These are phyloP conservation scores for Starmerella stellata DNA, from an alignment of 805 yeast genomes.

Conservation along the genomic window DNA sequence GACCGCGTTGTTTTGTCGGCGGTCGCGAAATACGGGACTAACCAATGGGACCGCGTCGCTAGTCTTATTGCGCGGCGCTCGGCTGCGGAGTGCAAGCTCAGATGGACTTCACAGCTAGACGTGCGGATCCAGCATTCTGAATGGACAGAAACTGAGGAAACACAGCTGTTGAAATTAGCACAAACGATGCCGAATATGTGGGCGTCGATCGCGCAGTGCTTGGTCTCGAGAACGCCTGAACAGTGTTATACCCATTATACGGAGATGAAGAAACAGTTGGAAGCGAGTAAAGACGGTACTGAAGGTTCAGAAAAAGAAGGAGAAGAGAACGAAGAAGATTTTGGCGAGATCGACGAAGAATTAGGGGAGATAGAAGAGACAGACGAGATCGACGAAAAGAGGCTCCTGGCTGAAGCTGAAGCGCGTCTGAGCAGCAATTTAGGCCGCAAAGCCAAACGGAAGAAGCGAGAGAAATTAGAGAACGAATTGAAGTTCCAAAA, in stretches of 20 bases:
- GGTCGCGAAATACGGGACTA: slow-evolving; percentile 77
- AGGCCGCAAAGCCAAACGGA: slow-evolving; percentile 86
- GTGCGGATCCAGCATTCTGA: slow-evolving; percentile 46
- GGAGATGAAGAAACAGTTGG: no score
- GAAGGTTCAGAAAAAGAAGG: neutral
- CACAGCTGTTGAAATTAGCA: slow-evolving; percentile 45
- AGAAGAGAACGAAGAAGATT: neutral
- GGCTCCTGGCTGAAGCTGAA: slow-evolving; percentile 86
- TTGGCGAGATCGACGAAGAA: slow-evolving; percentile 21
- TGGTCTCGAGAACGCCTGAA: slow-evolving; percentile 69
- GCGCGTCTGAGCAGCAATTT: slow-evolving; percentile 82
- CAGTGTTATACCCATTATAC: slow-evolving; percentile 77
- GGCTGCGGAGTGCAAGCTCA: slow-evolving; percentile 77
- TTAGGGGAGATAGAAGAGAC: no score
- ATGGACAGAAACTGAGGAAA: slow-evolving; percentile 69
- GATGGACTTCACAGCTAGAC: slow-evolving; percentile 80
- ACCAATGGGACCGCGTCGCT: slow-evolving; percentile 88
- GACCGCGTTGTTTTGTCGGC: slow-evolving; percentile 86
- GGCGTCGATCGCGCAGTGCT: slow-evolving; percentile 62
- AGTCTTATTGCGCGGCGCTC: slow-evolving; percentile 70
- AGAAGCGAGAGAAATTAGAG: slow-evolving; percentile 65
- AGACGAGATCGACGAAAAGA: slow-evolving; percentile 73
- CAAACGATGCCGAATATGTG: slow-evolving; percentile 76
- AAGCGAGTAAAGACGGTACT: slow-evolving; percentile 1
- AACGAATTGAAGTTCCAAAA: slow-evolving; percentile 40